phyloP scores from a whole-genome alignment of 306 rosid species.

The Cucurbita maxima region DNA sequence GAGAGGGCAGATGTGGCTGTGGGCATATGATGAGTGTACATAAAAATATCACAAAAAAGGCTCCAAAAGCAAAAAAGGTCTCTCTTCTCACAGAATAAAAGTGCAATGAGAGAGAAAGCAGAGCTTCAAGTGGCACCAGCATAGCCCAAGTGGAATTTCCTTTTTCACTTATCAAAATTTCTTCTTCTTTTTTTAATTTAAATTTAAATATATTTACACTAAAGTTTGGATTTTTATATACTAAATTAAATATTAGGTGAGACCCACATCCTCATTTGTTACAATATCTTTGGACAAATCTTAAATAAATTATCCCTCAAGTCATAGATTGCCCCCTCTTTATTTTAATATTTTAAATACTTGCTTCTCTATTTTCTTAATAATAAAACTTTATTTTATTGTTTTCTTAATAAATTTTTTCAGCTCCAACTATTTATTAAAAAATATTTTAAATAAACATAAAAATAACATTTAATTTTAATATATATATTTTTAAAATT shows the following conservation, averaged over 20 bases:
- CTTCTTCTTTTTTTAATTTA: too few relatives aligned
- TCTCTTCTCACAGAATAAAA: constrained; percentile 5
- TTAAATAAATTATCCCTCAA: neutral
- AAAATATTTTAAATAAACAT: too few relatives aligned
- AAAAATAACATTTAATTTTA: too few relatives aligned
- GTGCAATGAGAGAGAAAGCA: constrained; percentile 6
- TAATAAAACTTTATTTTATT: neutral
- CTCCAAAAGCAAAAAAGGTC: neutral
- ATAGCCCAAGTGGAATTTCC: too few relatives aligned
- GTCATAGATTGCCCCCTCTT: neutral
- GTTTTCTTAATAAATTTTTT: too few relatives aligned
- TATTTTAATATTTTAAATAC: neutral
- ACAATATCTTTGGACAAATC: too few relatives aligned
- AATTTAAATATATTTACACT: too few relatives aligned
- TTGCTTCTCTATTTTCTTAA: neutral
- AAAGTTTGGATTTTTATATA: too few relatives aligned
- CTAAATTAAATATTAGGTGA: neutral
- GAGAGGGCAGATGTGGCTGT: neutral
- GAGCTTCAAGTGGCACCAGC: neutral
- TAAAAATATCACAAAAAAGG: constrained; percentile 4
- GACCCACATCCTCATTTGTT: neutral
- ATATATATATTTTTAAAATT: too few relatives aligned
- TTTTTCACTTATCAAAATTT: too few relatives aligned
- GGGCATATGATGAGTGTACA: constrained; percentile 9
- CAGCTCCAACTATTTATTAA: too few relatives aligned